A percentile compares a stretch with the other conserved stretches of the same genome.
These are phyloP conservation scores for Hypoxylon sp. DNA, from an alignment of 2,329 filamentous ascomycete genomes.

Conservation along the genomic window DNA sequence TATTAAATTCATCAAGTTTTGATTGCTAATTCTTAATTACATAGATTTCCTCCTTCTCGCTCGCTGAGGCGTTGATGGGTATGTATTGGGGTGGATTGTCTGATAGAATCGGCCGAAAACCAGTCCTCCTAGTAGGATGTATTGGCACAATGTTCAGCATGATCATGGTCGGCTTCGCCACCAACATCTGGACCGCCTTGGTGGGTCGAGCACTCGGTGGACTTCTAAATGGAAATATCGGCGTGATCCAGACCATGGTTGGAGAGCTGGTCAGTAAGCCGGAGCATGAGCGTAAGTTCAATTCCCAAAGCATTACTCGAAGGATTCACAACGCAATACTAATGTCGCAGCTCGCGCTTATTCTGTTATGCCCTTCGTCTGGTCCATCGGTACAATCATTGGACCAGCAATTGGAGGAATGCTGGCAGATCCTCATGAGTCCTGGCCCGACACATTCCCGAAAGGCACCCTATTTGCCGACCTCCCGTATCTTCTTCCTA, in stretches of 20 bases:
- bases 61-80: conserved; percentile 84
- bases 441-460: conserved; percentile 80
- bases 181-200: conserved; percentile 87
- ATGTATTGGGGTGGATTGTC: conserved; percentile 91
- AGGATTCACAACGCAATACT: conserved; percentile 28
- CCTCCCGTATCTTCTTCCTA: conserved; percentile 91
- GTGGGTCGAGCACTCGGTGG: conserved; percentile 82
- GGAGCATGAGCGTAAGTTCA: conserved; percentile 82
- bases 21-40: conserved; percentile 10
- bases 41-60: conserved; percentile 83
- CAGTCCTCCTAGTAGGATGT: conserved; percentile 84
- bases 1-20: neutral
- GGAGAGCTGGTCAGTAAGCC: conserved; percentile 86
- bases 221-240: conserved; percentile 90
- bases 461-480: conserved; percentile 76
- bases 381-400: conserved; percentile 90
- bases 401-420: conserved; percentile 90
- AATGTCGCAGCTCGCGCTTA: conserved; percentile 78
- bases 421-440: conserved; percentile 81
- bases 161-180: conserved; percentile 83
- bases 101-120: conserved; percentile 86
- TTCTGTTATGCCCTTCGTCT: conserved; percentile 94
- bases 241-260: conserved; percentile 93
- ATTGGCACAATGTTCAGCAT: conserved; percentile 86
- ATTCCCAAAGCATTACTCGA: neutral